These are phyloP conservation scores for Solanum tacnaense DNA, from an alignment of 257 asterid genomes.

Conservation along the genomic window DNA sequence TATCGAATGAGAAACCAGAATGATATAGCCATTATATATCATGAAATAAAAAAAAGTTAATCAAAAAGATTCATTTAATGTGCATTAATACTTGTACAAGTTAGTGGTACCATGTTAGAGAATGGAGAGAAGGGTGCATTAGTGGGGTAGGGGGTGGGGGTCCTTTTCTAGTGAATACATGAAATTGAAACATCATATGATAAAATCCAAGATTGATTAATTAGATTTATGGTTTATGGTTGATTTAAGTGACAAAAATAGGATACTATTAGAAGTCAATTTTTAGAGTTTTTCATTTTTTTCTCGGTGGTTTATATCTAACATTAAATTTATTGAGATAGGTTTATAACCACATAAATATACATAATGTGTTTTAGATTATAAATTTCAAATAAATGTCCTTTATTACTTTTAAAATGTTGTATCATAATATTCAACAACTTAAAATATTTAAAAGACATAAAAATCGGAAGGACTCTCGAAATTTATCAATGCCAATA, in stretches of 20 bases:
- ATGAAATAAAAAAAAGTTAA: background rate
- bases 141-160: background rate
- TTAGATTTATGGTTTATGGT: conserved; percentile 3
- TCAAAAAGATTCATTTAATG: background rate
- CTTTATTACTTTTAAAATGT: background rate
- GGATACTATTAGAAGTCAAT: background rate
- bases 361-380: background rate
- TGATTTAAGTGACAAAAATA: background rate
- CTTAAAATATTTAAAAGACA: background rate
- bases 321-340: background rate
- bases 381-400: background rate
- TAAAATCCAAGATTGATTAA: background rate
- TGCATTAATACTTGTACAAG: background rate
- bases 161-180: too few species aligned
- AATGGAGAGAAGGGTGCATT: conserved; percentile 48
- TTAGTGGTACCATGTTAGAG: conserved; percentile 79
- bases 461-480: background rate
- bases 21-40: background rate
- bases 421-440: background rate
- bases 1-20: background rate
- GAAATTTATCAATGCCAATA: background rate
- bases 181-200: too few species aligned
- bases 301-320: background rate
- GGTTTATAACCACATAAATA: background rate
- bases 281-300: background rate